Evolutionary conservation across 495 filamentous ascomycete genomes (phyloP), one percentile per base, ranked within the genome.

Genomic region (Bacidia gigantensis): DNA sequence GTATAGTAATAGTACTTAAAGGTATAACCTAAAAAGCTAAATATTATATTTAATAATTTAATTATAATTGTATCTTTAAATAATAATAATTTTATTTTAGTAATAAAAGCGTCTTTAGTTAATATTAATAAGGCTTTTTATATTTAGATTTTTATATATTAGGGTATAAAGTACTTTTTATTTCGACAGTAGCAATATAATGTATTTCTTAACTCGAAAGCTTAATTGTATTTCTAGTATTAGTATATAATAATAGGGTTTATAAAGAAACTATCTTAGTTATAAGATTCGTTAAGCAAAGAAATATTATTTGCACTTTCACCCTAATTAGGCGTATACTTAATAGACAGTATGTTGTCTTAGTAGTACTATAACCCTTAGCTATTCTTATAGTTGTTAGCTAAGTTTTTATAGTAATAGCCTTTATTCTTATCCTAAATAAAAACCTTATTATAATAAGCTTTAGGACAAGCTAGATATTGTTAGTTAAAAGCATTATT

Each of bases 181-280:
- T 26, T 14, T 26, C 32, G 32, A 49, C 18, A 29, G n/a, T 29
- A 29, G 3, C 32, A 49, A 35, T 49, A 49, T 29, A 22, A n/a
- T 49, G 3, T 22, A 44, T 44, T 22, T 44, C 20, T 44, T 44
- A 9, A 26, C 21, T 49, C 32, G 25, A 49, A 49, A 35, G 3
- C 3, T 29, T 26, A 49, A 7, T 9, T 44, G 20, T 26, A 49
- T 35, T 29, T 17, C 26, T 9, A 26, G n/a, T 49, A 49, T n/a
- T 29, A 14, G 32, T 17, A 12, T 26, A 29, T 26, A n/a, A 32
- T 3, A 14, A 29, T 35, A n/a, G 5, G 25, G 32, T 29, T n/a
- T 26, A n/a, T 26, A 49, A 49, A 49, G 26, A 26, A 32, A 32
- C 5, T 49, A 35, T 49, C 3, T 49, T 49, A 35, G 10, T 26